phyloP scores from a whole-genome alignment of 441 rosid species.

The Adansonia grandidieri region DNA sequence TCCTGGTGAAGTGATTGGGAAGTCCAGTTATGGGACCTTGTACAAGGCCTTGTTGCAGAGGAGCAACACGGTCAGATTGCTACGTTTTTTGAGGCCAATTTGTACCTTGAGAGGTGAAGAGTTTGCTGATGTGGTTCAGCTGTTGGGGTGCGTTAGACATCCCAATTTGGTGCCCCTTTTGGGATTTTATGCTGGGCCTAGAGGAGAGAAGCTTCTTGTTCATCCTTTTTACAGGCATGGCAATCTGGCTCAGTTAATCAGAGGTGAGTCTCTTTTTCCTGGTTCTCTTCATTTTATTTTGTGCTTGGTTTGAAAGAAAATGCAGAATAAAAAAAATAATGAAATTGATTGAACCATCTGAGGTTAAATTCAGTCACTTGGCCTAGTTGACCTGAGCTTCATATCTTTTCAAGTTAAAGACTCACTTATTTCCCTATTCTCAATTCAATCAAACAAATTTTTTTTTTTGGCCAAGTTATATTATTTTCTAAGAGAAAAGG shows the following conservation, averaged over 20 bases:
- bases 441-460: not conserved
- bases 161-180: conserved; percentile 83
- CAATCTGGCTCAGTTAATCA: conserved; percentile 68
- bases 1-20: conserved; percentile 94
- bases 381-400: conserved; percentile 9
- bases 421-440: not conserved
- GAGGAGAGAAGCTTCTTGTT: conserved; percentile 92
- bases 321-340: conserved; percentile 18
- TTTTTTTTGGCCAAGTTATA: not conserved
- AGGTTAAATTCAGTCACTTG: not conserved
- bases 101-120: conserved; percentile 59
- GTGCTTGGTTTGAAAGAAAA: conserved; percentile 33
- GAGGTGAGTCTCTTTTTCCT: conserved; percentile 45
- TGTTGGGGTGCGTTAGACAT: conserved; percentile 65
- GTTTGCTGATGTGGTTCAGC: conserved; percentile 52
- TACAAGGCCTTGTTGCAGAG: conserved; percentile 78
- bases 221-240: conserved; percentile 71
- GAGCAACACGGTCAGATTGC: conserved; percentile 57
- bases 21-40: conserved; percentile 80
- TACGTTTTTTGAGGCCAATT: conserved; percentile 81
- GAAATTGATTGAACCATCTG: not conserved
- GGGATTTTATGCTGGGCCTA: conserved; percentile 80
- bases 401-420: not conserved
- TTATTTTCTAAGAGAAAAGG: not conserved
- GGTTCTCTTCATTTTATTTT: conserved; percentile 11